phyloP scores from a whole-genome alignment of 2,329 filamentous ascomycete species.

The Botrytis squamosa region DNA sequence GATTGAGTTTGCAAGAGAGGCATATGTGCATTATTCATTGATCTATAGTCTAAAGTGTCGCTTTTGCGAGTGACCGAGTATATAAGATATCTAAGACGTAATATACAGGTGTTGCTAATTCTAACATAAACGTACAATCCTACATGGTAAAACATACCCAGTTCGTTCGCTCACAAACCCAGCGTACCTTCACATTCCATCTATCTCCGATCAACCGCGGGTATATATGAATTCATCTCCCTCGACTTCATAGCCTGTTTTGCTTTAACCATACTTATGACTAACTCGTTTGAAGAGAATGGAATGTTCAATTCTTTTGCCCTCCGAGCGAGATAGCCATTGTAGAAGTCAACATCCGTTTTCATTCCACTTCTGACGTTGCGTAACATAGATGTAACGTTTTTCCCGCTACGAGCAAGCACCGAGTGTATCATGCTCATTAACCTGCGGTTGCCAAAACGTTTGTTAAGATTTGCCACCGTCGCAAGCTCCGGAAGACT shows the following conservation, averaged over 20 bases:
- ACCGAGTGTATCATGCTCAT: constrained; percentile 58
- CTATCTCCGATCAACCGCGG: constrained; percentile 21
- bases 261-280: constrained; percentile 70
- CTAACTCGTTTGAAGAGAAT: constrained; percentile 69
- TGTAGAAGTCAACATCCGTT: constrained; percentile 81
- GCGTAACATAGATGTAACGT: constrained; percentile 59
- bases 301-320: constrained; percentile 72
- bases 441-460: constrained; percentile 61
- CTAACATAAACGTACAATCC: constrained; percentile 17
- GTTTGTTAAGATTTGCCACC: constrained; percentile 53
- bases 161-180: not conserved
- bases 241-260: constrained; percentile 48
- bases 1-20: not conserved
- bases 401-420: constrained; percentile 52
- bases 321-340: constrained; percentile 78
- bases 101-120: constrained; percentile 20
- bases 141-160: constrained; percentile 4
- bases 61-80: constrained; percentile 11
- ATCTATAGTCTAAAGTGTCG: constrained; percentile 8
- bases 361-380: constrained; percentile 59
- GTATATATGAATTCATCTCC: constrained; percentile 36
- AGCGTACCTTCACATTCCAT: not conserved
- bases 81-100: constrained; percentile 11
- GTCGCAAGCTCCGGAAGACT: constrained; percentile 69
- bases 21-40: constrained; percentile 6